A percentile compares a stretch with the other conserved stretches of the same genome.
Evolutionary conservation across 83 land plant genomes (phyloP).

Genomic region (Isoetes engelmannii): DNA sequence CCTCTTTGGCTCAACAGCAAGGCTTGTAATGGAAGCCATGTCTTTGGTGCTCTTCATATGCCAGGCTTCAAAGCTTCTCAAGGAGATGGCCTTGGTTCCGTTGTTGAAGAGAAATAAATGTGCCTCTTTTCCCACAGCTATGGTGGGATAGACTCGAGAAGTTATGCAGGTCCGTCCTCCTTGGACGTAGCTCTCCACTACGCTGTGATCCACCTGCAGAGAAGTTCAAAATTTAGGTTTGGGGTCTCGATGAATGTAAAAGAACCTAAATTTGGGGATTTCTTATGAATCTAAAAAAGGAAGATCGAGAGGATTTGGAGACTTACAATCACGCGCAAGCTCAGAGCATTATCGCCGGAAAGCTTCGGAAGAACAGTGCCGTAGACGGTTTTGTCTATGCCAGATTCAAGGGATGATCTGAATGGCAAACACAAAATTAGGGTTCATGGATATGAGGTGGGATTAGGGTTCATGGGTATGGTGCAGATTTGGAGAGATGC

Average conservation of each 20-base stretch:
- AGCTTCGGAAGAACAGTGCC: slow-evolving; percentile 60
- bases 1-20: too few species aligned
- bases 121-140: neutral
- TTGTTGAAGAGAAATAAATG: slow-evolving; percentile 8
- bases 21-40: neutral
- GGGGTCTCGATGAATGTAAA: neutral
- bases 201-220: slow-evolving; percentile 8
- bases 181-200: slow-evolving; percentile 6
- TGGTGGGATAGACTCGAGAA: slow-evolving; percentile 6
- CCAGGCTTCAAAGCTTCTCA: neutral
- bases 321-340: slow-evolving; percentile 73
- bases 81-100: neutral
- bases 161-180: neutral
- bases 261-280: neutral
- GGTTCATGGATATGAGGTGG: neutral
- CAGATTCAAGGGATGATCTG: slow-evolving; percentile 70
- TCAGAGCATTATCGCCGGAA: slow-evolving; percentile 45
- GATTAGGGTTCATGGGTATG: neutral
- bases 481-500: neutral
- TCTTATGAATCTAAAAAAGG: neutral
- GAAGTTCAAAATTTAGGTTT: neutral
- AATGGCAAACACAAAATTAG: neutral
- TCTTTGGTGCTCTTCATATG: neutral
- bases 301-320: neutral
- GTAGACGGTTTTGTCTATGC: slow-evolving; percentile 42